Evolutionary conservation across 441 rosid species (phyloP), one percentile per base, ranked within the genome.

Genomic region (Croton laevigatus): DNA sequence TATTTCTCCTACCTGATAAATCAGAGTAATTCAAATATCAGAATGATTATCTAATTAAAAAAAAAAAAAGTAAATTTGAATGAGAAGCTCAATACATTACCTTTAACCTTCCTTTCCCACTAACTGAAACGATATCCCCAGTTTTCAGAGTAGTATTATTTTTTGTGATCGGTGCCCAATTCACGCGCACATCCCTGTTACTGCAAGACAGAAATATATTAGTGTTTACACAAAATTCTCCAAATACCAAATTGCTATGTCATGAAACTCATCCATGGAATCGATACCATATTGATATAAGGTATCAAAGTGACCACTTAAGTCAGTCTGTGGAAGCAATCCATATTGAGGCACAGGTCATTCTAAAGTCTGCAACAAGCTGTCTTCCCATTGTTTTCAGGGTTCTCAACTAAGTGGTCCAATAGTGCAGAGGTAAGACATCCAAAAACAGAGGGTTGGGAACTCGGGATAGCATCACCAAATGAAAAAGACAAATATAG

Each of bases 51-150:
- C 59, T 9, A 72, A 55, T 66, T 54, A 20, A 6, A 10, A 32
- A 17, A 16, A 53, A 27, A 27, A 27, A 27, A 27, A 27, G 20
- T 11, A 37, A 13, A 59, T 65, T 60, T 55, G 58, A 45, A 58
- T 54, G 59, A 42, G 71, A 51, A 14, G 55, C 20, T 19, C 16
- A 36, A 37, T 3, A 52, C 2, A 73, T 78, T 68, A 89, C 98
- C 92, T 90, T 82, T 45, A 90, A 75, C 73, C 98, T 87, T 77
- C 98, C 98, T 83, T 86, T 82, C 23, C 97, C 97, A 1, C 91
- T 90, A 34, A 91, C 86, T 1, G 97, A 91, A 79, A 94, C 86
- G 63, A 91, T 40, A 81, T 94, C 98, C 70, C 98, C 97, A 2
- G 87, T 85, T 85, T 82, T 88, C 17, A 94, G 83, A 0, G 75